Base-by-base conservation (phyloP, 169 alveolate species). In the Plasmodium billcollinsi region DNA sequence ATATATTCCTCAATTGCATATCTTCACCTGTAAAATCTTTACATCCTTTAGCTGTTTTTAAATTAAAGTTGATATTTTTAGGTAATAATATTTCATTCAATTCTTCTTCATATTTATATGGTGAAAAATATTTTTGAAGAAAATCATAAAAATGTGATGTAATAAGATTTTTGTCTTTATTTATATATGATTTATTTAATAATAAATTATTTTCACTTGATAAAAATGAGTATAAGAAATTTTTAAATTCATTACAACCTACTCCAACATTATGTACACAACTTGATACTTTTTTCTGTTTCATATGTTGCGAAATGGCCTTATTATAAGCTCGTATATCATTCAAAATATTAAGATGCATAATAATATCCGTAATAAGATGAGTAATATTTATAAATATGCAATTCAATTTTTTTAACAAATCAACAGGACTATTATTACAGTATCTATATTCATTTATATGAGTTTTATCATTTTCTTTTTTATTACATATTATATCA, bases 41-140 rank as follows among this genome's bases (percentile, higher is more conserved):
- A 3, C 99, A 97, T 9, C 99, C 99, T 93, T 98, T 98, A 20
- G 99, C 97, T 20, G 97, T 94, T 85, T 98, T 98, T 33, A 99
- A 98, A 47, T 78, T 86, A 67, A 96, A 88, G 47, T 86, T 76
- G 39, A 92, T 73, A 86, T 94, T 94, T 62, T 94, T 94, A 24
- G 61, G 96, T n/a, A 94, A 90, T 39, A 94, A 54, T 72, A 86
- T 50, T 71, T 86, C 88, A 8, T 29, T 52, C 26, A 86, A 62
- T 20, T 59, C 72, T 9, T 86, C 76, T 8, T 45, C 62, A 63
- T 33, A 86, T 61, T 71, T 70, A 47, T 71, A 72, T 52, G 73
- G 33, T 18, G 33, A 26, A 49, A 86, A 86, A 4, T 59, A n/a
- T 61, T 73, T 62, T 39, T 39, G 49, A 6, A 86, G 39, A 2